Base-by-base conservation (phyloP, 192 early-diverging fungal genomes). In the Irineochytrium annulatum region DNA sequence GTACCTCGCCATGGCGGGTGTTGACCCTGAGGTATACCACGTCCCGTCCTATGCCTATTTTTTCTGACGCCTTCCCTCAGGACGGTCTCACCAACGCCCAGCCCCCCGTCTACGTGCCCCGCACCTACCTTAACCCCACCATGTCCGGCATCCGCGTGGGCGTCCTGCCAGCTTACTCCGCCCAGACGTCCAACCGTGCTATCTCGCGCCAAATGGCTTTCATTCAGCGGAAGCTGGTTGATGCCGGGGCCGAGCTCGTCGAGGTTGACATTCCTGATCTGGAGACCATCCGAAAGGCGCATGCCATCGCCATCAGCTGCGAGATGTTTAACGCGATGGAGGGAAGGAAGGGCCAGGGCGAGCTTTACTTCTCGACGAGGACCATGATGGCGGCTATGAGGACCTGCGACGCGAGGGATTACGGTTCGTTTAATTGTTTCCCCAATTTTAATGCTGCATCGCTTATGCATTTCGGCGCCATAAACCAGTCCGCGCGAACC, bases 261-360 rank as follows among this genome's bases (percentile, higher is more conserved):
- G 77, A 81, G 26, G 80, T 90, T 51, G 62, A 63, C 6, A 73
- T 89, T 51, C 82, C 82, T 2, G 78, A 87, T 32, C 63, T 90
- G 11, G 75, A 84, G 31, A 58, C 70, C 31, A 63, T 76, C 5
- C 61, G 74, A 53, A 69, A 72, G 52, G 86, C 86, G 0, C 90
- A 91, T 65, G 58, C 67, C 4, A 77, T 86, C 27, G 81, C 85
- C 4, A 88, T 91, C 51, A 66, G 55, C 2, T 72, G 77, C 26
- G 90, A 91, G 62, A 77, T 87, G 67, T 52, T 31, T 16, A 63
- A 68, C 27, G 39, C 61, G 24, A 60, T 61, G 5, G 26, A 17
- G 43, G 20, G 22, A 20, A 0, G 19, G n/a, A 48, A 13, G 2
- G 45, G 45, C 33, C 17, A 34, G 19, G 31, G 35, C 28, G 16